Evolutionary conservation across 768 basidiomycete species (phyloP), one percentile per base, ranked within the genome.

Genomic region (Rubroboletus satanas): DNA sequence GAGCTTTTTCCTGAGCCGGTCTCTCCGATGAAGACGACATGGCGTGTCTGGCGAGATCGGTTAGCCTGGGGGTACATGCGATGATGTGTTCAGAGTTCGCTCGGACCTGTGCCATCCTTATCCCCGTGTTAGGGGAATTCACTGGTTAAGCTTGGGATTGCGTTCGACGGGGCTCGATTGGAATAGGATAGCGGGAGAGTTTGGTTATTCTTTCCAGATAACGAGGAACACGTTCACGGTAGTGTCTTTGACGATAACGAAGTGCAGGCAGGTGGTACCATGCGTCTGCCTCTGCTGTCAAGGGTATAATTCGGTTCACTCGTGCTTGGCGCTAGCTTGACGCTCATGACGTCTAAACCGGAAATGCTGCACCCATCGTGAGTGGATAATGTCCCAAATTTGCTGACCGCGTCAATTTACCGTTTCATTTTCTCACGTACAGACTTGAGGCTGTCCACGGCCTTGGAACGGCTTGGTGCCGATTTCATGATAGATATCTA

Each of bases 1-100:
- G 74, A 76, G 56, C 75, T 76, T 60, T 79, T 79, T 10, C 74
- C 68, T 1, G 60, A 55, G 39, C 68, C 70, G 1, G 58, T 64
- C 45, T 70, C 70, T 31, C 70, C 73, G 45, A 79, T 75, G 51
- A 66, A 75, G 36, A 69, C 67, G 46, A 59, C 71, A 7, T 77
- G 74, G 49, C 65, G 64, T 12, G 10, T 41, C 63, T 63, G 43
- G 43, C 29, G 48, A 39, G 42, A 26, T 15, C 18, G 35, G 38
- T 61, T 3, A 63, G 57, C 36, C 17, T 31, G 49, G 8, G 35
- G 5, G 11, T 23, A 37, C 3, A 15, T 17, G 23, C 12, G 49
- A 26, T 8, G 28, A 38, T 35, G 3, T 18, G 41, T 41, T 7
- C 45, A 33, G 26, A 29, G 21, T 14, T 54, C 14, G 28, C 37